phyloP scores from a whole-genome alignment of 148 eudicot species.

The Diospyros kaki region DNA sequence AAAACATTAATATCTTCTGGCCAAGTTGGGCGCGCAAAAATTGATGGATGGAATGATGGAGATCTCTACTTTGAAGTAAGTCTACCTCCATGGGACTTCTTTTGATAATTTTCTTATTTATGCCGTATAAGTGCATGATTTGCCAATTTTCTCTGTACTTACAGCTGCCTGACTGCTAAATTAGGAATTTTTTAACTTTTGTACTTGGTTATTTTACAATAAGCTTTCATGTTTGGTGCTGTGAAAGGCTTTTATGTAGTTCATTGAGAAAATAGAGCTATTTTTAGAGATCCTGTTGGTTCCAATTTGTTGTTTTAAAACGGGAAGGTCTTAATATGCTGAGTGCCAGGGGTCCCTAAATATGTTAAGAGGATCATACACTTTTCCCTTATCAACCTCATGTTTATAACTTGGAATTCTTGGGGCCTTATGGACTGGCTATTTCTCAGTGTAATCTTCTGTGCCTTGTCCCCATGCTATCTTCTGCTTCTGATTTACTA shows the following conservation, averaged over 20 bases:
- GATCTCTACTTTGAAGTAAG: constrained; percentile 73
- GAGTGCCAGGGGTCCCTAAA: background rate
- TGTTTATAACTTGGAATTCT: background rate
- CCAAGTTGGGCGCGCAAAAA: constrained; percentile 89
- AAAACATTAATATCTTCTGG: constrained; percentile 69
- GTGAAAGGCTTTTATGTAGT: background rate
- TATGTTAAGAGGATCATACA: background rate
- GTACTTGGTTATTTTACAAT: background rate
- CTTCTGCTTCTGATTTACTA: background rate
- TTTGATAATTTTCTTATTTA: background rate
- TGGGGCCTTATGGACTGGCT: background rate
- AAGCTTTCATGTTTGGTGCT: background rate
- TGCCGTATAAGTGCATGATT: background rate
- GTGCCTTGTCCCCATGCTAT: background rate
- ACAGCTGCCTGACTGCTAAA: background rate
- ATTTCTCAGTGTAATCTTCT: background rate
- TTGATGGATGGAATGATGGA: constrained; percentile 94
- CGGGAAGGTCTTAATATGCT: background rate
- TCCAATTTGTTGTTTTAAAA: background rate
- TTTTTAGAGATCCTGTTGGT: background rate
- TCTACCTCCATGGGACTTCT: constrained; percentile 11
- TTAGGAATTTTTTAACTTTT: background rate
- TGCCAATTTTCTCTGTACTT: background rate
- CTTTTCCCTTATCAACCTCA: background rate
- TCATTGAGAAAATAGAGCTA: background rate